Base-by-base conservation (phyloP, 73 alveolate species). In the Paramecium primaurelia region DNA sequence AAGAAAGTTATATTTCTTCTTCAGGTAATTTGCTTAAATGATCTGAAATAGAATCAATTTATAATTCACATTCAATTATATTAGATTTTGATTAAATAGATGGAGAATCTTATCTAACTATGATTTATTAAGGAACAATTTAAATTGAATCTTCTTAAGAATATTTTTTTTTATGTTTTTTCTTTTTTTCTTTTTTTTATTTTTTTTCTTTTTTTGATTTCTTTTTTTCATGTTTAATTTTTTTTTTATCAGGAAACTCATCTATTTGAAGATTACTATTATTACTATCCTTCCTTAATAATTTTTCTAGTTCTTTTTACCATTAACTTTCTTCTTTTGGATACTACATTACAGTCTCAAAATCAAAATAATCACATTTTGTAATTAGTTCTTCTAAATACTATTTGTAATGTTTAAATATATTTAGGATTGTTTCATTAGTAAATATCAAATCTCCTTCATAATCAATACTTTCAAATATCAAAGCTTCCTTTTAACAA, bases 171-270 rank as follows among this genome's bases (percentile, higher is more conserved):
- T 73, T 73, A 8, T 73, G 58, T 34, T 80, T 80, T 49, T 80
- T 42, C 20, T 42, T 14, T 47, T 45, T 42, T 44, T 80, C 91
- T 80, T 80, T 45, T 14, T 45, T 42, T 80, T 80, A 42, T 80
- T 80, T 80, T 26, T 42, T 49, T 11, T 42, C 91, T 28, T 80
- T 80, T 3, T 80, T 80, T 26, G 75, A 45, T 80, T 80, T 80
- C 45, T 80, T 80, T 47, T 80, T 47, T 12, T 80, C 58, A 25
- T 80, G 47, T 12, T 80, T 80, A 26, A 18, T 25, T 80, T 80
- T 49, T 14, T 47, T 40, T 64, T 80, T 47, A 20, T 28, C 73
- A 6, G 22, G 16, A 2, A 8, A 11, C 0, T 47, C 91, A 18
- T 54, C 69, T 18, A 54, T 54, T 22, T 18, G 1, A 18, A 20